phyloP scores from a whole-genome alignment of 1,284 basidiomycete species.

The Puccinia coronata region DNA sequence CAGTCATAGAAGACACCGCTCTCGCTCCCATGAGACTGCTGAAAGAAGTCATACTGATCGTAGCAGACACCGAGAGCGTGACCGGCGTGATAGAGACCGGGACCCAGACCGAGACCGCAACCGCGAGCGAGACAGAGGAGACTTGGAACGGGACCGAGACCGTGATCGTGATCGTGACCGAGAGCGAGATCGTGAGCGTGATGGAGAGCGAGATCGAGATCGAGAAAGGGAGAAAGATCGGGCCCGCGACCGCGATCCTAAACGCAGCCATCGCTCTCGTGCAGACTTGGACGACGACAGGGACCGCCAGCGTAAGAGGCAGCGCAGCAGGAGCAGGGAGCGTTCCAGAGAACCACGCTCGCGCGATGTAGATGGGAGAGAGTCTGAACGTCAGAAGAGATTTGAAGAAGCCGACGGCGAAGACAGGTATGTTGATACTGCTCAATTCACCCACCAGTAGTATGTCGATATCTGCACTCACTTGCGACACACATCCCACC shows the following conservation, averaged over 20 bases:
- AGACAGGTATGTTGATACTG: slow-evolving; percentile 24
- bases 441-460: neutral
- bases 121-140: too few species aligned
- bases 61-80: slow-evolving; percentile 44
- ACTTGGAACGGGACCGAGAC: slow-evolving; percentile 45
- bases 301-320: slow-evolving; percentile 63
- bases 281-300: slow-evolving; percentile 57
- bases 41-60: slow-evolving; percentile 37
- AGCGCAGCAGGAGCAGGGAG: slow-evolving; percentile 53
- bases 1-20: slow-evolving; percentile 40
- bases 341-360: slow-evolving; percentile 54
- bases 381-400: slow-evolving; percentile 50
- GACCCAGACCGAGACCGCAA: slow-evolving; percentile 32
- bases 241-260: slow-evolving; percentile 60
- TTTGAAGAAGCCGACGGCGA: slow-evolving; percentile 39
- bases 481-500: slow-evolving; percentile 67
- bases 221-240: slow-evolving; percentile 61
- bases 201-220: too few species aligned
- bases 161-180: too few species aligned
- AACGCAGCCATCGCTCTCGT: slow-evolving; percentile 56
- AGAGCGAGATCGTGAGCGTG: too few species aligned
- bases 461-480: neutral
- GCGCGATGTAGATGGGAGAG: slow-evolving; percentile 51
- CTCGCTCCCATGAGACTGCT: slow-evolving; percentile 41
- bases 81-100: slow-evolving; percentile 38